phyloP scores from a whole-genome alignment of 2,329 filamentous ascomycete species.

The Sporothrix mexicana region DNA sequence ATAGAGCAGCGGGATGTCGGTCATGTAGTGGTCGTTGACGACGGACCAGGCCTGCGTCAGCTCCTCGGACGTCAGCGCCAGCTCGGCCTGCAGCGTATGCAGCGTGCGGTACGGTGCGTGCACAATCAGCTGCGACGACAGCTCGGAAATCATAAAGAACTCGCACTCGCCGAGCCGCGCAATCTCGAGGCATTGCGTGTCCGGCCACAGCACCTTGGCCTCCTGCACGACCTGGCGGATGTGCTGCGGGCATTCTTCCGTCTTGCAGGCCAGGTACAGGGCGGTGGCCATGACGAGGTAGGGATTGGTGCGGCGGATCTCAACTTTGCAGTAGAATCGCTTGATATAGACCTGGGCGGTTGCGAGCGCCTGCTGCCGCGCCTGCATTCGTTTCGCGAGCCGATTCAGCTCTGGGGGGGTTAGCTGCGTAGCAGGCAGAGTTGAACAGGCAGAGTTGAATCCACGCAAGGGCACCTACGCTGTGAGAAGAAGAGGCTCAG shows the following conservation, averaged over 20 bases:
- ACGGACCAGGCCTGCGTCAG: slow-evolving; percentile 77
- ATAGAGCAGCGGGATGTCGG: slow-evolving; percentile 84
- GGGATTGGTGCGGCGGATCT: slow-evolving; percentile 90
- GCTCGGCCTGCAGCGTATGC: slow-evolving; percentile 69
- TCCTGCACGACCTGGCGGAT: slow-evolving; percentile 90
- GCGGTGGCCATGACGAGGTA: slow-evolving; percentile 93
- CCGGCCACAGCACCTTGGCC: slow-evolving; percentile 82
- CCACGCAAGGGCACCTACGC: slow-evolving; percentile 60
- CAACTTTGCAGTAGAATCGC: slow-evolving; percentile 88
- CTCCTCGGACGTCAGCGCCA: slow-evolving; percentile 79
- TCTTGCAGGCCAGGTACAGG: slow-evolving; percentile 94
- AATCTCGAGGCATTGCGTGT: slow-evolving; percentile 75
- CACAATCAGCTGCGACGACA: slow-evolving; percentile 86
- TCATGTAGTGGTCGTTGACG: slow-evolving; percentile 92
- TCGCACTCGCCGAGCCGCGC: slow-evolving; percentile 91
- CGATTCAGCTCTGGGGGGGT: slow-evolving; percentile 71
- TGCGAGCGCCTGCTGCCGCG: slow-evolving; percentile 89
- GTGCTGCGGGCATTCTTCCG: slow-evolving; percentile 96
- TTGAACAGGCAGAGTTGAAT: neutral
- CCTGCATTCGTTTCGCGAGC: slow-evolving; percentile 80
- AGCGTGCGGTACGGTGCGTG: slow-evolving; percentile 90
- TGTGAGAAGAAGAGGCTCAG: slow-evolving; percentile 92
- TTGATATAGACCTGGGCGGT: slow-evolving; percentile 95
- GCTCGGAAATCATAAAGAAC: slow-evolving; percentile 88
- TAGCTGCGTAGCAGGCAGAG: neutral